A percentile compares a stretch with the other conserved stretches of the same genome.
phyloP scores from a whole-genome alignment of 768 basidiomycete species.

The Sporobolomyces roseus region DNA sequence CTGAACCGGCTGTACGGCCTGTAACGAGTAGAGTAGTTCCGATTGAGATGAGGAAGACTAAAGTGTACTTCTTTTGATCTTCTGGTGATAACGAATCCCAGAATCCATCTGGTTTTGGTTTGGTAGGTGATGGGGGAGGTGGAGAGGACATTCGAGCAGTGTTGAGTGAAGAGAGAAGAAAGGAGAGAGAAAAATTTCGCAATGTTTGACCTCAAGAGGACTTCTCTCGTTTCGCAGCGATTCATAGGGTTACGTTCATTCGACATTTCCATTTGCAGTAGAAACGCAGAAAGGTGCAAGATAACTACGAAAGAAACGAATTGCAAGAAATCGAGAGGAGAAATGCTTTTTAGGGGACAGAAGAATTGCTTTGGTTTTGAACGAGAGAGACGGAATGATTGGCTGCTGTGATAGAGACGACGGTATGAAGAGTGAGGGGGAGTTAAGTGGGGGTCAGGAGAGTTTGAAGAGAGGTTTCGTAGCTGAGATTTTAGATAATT shows the following conservation, averaged over 20 bases:
- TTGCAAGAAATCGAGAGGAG: too few species aligned
- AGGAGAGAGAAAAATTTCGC: too few species aligned
- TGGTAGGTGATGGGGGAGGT: background rate
- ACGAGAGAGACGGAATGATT: too few species aligned
- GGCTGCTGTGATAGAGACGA: background rate
- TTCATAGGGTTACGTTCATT: too few species aligned
- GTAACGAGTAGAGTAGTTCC: slow-evolving; percentile 42
- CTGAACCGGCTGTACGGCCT: slow-evolving; percentile 28
- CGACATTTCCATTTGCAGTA: too few species aligned
- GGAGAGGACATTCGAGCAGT: background rate
- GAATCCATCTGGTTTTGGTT: background rate
- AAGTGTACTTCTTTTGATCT: slow-evolving; percentile 38
- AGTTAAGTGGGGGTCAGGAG: background rate
- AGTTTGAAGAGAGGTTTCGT: background rate
- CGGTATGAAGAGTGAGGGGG: background rate
- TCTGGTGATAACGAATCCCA: slow-evolving; percentile 10
- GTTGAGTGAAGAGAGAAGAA: too few species aligned
- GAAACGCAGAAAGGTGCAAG: too few species aligned
- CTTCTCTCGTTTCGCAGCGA: too few species aligned
- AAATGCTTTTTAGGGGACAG: too few species aligned
- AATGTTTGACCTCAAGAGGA: too few species aligned
- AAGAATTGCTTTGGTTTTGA: too few species aligned
- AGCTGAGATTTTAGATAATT: background rate
- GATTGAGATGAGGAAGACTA: slow-evolving; percentile 40
- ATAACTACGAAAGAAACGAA: too few species aligned